Base-by-base conservation (phyloP, 2,329 filamentous ascomycete species). In the Fusarium pseudonygamai region DNA sequence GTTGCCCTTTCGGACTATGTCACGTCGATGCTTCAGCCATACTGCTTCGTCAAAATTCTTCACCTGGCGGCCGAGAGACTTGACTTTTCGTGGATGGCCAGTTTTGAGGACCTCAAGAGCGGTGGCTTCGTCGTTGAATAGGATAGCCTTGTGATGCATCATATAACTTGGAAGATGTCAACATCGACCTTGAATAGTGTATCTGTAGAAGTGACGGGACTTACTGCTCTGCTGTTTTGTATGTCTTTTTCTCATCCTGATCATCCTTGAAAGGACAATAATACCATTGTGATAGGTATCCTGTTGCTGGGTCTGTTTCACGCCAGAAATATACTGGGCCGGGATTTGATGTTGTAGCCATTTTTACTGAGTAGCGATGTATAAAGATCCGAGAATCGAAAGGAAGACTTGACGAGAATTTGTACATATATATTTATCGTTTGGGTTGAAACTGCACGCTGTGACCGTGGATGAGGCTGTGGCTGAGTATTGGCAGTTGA, bases 261-360 rank as follows among this genome's bases (percentile, higher is more conserved):
- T 82, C 81, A 59, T 84, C 82, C 42, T 64, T 81, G 75, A 91
- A 92, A 5, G 84, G 80, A 24, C 82, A 85, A 57, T 81, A 75
- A 76, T 88, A 90, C 90, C 90, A 92, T 80, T 93, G 90, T 1
- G 87, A 89, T n/a, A 92, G 83, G 80, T 85, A 91, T 45, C 88
- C 89, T 37, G 86, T 82, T 6, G 80, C 77, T 2, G 80, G 72
- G 64, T 89, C 84, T 20, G 82, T 83, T 50, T 86, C 84, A 32
- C 82, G 80, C 84, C 84, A 88, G 76, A 88, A 88, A 78, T 83
- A 88, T n/a, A 85, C 45, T 7, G 73, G 76, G 15, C 62, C 59
- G 12, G 76, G 39, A 20, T 69, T 28, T 14, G 67, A 36, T 40
- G 43, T 20, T 53, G 60, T 40, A 30, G 64, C 34, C 73, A 74